A percentile compares a stretch with the other conserved stretches of the same genome.
These are phyloP conservation scores for Botrytis deweyae DNA, from an alignment of 2,329 filamentous ascomycete genomes.

Conservation along the genomic window DNA sequence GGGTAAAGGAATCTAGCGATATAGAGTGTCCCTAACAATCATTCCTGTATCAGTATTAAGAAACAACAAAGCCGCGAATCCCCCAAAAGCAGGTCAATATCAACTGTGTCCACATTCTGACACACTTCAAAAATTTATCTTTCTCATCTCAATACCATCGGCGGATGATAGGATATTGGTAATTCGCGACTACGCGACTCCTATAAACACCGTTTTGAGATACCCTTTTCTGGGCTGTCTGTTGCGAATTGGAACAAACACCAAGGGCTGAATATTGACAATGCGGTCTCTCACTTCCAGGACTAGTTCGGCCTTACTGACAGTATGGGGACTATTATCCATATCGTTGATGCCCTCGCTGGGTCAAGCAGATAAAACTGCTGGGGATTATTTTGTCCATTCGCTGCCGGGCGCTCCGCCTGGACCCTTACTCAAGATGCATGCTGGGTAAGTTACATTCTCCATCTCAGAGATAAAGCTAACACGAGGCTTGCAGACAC, in stretches of 20 bases:
- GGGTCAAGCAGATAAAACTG: conserved; percentile 53
- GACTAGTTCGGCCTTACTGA: conserved; percentile 25
- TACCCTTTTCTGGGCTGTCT: conserved; percentile 21
- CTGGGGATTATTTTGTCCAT: conserved; percentile 87
- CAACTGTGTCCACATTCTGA: conserved; percentile 22
- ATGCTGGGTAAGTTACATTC: conserved; percentile 74
- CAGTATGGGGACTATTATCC: conserved; percentile 42
- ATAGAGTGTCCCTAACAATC: conserved; percentile 16
- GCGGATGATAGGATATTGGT: conserved; percentile 13
- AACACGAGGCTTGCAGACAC: conserved; percentile 57
- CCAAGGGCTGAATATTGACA: conserved; percentile 22
- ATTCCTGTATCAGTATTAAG: conserved; percentile 13
- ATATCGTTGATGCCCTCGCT: conserved; percentile 46
- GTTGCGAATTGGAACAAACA: conserved; percentile 18
- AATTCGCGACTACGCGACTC: conserved; percentile 24
- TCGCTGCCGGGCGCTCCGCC: conserved; percentile 80
- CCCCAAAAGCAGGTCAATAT: conserved; percentile 6
- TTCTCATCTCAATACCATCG: neutral
- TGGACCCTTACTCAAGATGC: conserved; percentile 85
- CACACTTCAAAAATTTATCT: neutral
- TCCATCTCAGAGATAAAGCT: neutral
- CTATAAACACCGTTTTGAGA: conserved; percentile 16
- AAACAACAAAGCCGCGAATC: conserved; percentile 18
- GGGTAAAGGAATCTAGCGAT: neutral
- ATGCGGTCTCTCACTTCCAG: conserved; percentile 35